Evolutionary conservation across 768 basidiomycete genomes (phyloP), one percentile per base, ranked within the genome.

Genomic region (Zangia roseola): DNA sequence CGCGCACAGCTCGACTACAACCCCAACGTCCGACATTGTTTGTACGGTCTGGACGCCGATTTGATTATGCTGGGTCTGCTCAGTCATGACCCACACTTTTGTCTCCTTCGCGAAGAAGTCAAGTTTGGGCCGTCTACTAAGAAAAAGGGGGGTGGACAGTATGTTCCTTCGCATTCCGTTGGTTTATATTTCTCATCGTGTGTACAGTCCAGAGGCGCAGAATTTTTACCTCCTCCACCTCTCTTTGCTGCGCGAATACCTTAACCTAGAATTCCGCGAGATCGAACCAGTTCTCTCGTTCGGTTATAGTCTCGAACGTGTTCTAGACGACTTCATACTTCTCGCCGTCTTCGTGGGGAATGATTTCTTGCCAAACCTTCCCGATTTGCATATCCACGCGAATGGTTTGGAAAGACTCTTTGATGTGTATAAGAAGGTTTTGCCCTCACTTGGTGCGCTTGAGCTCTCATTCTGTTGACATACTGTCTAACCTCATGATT

Each of bases 81-180:
- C 61, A 94, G 91, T 64, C 97, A 98, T 69, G 97, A 99, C 69
- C 97, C 97, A 2, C 97, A 99, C 71, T 99, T 97, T 71, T 98
- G 95, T 71, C 75, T 98, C 47, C 74, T 99, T 57, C 84, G 97
- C 47, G 97, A 99, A 71, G 97, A 99, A 69, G 97, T 99, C 62
- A 94, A 95, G 64, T 98, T 99, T 72, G 95, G 97, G 8, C 88
- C 91, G 21, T 71, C 82, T 16, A 68, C 82, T 48, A 81, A 74
- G 70, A 90, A 81, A 75, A 94, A 91, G 70, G 76, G 76, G 40
- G 79, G 65, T 47, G 65, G 74, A 58, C 79, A 77, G 83, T 83
- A 56, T 55, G 68, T 33, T 31, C 23, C 13, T 17, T 42, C 5
- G 17, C 35, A 41, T 35, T 6, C 5, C 30, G 10, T n/a, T 12